Evolutionary conservation across 441 rosid genomes (phyloP).

Genomic region (Jatropha podagrica): DNA sequence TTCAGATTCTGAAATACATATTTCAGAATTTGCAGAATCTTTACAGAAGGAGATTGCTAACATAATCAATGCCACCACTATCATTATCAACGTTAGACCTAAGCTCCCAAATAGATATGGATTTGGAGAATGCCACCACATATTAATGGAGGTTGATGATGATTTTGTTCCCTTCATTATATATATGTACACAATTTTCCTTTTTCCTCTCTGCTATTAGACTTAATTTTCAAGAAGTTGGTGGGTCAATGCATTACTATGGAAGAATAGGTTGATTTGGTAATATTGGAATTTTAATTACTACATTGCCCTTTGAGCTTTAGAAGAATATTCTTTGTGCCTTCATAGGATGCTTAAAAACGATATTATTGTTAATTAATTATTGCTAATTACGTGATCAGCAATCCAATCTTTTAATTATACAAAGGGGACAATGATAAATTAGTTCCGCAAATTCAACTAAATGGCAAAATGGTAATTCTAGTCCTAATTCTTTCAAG

Average conservation of each 20-base stretch:
- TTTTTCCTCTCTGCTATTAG: too few relatives aligned
- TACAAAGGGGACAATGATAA: neutral
- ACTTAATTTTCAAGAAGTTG: neutral
- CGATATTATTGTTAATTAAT: neutral
- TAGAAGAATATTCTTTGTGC: conserved; percentile 12
- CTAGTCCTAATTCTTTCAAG: conserved; percentile 19
- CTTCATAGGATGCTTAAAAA: neutral
- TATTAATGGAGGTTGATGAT: neutral
- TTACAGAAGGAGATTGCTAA: conserved; percentile 28
- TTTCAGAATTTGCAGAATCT: neutral
- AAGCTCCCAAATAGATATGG: conserved; percentile 42
- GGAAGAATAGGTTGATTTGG: neutral
- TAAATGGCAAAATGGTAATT: conserved; percentile 13
- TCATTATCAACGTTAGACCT: conserved; percentile 23
- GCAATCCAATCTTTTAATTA: neutral
- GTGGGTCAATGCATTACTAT: neutral
- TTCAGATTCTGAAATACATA: neutral
- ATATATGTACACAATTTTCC: too few relatives aligned
- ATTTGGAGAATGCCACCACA: conserved; percentile 35
- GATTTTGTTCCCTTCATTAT: conserved; percentile 20
- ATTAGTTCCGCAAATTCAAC: conserved; percentile 25
- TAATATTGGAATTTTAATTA: neutral
- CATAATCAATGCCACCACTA: conserved; percentile 27
- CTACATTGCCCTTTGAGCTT: conserved; percentile 5
- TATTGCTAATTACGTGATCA: too few relatives aligned